These are phyloP conservation scores for Terana coerulea DNA, from an alignment of 768 basidiomycete genomes.

Conservation along the genomic window DNA sequence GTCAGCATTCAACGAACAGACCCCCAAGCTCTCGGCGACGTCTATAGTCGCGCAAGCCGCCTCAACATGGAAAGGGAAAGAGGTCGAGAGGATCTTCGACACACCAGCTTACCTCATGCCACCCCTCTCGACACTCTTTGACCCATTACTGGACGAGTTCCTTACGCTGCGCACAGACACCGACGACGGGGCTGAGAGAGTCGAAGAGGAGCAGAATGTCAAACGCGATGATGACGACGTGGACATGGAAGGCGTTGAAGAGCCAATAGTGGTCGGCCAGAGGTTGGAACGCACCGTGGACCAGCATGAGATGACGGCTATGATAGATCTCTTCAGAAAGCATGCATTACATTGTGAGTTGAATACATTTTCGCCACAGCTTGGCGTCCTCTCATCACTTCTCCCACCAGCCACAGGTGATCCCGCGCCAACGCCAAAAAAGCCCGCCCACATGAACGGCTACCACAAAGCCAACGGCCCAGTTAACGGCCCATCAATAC, in stretches of 20 bases:
- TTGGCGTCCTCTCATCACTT: neutral
- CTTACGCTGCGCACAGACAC: constrained; percentile 27
- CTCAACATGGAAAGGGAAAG: constrained; percentile 37
- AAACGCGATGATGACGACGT: constrained; percentile 31
- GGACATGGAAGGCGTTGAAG: constrained; percentile 20
- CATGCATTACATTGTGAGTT: constrained; percentile 40
- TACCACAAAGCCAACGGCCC: constrained; percentile 13
- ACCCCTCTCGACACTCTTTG: constrained; percentile 68
- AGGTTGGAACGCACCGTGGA: constrained; percentile 38
- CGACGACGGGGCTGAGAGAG: constrained; percentile 4
- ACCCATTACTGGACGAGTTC: constrained; percentile 52
- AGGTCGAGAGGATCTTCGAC: constrained; percentile 50
- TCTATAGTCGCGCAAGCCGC: constrained; percentile 20
- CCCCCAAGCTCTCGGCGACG: constrained; percentile 13
- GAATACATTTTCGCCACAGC: neutral
- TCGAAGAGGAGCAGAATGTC: constrained; percentile 17
- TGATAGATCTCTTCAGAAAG: constrained; percentile 62
- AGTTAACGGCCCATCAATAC: constrained; percentile 9
- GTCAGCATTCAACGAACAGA: constrained; percentile 51
- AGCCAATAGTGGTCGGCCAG: constrained; percentile 13
- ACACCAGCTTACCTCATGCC: constrained; percentile 76
- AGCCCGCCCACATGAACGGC: constrained; percentile 12
- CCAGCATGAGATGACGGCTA: constrained; percentile 52
- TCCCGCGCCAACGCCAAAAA: constrained; percentile 1
- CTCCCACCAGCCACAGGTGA: neutral